A percentile compares a stretch with the other conserved stretches of the same genome.
These are phyloP conservation scores for Fusarium drepaniforme DNA, from an alignment of 2,329 filamentous ascomycete species.

Conservation along the genomic window DNA sequence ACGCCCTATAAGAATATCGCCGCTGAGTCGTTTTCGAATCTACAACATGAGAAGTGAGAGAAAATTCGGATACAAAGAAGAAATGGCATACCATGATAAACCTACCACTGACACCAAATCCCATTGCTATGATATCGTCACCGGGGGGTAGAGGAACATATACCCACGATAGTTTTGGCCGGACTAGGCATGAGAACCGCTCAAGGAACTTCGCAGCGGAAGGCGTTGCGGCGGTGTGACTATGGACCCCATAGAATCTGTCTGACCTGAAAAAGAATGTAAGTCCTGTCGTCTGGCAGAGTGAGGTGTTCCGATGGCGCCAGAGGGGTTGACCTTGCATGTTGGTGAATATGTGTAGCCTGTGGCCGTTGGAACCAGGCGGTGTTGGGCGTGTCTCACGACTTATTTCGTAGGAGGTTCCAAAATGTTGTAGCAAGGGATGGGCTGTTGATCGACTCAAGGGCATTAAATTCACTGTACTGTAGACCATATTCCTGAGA, in stretches of 20 bases:
- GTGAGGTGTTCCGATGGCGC: not conserved
- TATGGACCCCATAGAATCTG: not conserved
- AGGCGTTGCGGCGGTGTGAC: not conserved
- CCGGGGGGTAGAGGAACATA: not conserved
- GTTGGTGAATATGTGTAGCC: not conserved
- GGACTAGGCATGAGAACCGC: not conserved
- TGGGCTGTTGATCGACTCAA: not conserved
- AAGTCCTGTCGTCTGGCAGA: not conserved
- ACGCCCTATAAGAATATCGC: not conserved
- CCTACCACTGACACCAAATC: not conserved
- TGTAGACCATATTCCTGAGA: not conserved
- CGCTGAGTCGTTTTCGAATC: not conserved
- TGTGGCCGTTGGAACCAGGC: not conserved
- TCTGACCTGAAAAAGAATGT: not conserved
- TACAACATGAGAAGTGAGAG: not conserved
- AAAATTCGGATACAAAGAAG: not conserved
- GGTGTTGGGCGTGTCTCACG: not conserved
- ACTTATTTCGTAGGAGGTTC: not conserved
- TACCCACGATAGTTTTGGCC: not conserved
- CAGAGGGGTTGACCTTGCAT: not conserved
- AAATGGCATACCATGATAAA: not conserved
- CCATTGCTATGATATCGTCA: not conserved
- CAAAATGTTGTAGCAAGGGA: not conserved
- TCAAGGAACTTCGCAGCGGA: not conserved
- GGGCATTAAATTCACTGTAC: not conserved